These are phyloP conservation scores for Sherardia arvensis DNA, from an alignment of 257 asterid genomes.

Conservation along the genomic window DNA sequence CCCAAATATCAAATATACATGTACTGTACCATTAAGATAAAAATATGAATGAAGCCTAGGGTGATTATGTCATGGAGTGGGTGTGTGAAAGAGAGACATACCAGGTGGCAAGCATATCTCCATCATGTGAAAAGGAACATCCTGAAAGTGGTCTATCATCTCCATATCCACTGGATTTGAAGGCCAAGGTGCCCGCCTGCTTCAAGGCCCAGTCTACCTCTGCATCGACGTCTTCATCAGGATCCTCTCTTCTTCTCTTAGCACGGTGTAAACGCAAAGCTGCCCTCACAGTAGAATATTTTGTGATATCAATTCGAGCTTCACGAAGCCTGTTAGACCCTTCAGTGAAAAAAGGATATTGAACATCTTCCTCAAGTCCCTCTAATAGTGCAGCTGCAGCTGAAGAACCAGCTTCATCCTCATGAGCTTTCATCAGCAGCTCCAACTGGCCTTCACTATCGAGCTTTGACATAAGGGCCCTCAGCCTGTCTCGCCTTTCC, in stretches of 20 bases:
- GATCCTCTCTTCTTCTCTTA: conserved; percentile 78
- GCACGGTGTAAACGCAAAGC: conserved; percentile 59
- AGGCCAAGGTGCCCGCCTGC: conserved; percentile 56
- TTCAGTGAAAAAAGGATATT: conserved; percentile 86
- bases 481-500: conserved; percentile 91
- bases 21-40: background rate
- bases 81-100: conserved; percentile 18
- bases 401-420: conserved; percentile 66
- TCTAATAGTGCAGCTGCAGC: conserved; percentile 36
- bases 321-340: conserved; percentile 62
- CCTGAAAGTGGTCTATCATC: conserved; percentile 95
- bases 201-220: conserved; percentile 75
- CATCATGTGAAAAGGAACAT: conserved; percentile 76
- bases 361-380: conserved; percentile 58
- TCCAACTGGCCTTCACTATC: conserved; percentile 87
- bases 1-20: no score
- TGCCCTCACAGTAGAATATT: conserved; percentile 27
- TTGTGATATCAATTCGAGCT: conserved; percentile 65
- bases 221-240: conserved; percentile 95
- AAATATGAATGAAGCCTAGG: background rate
- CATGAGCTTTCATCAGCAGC: conserved; percentile 87
- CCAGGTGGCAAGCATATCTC: conserved; percentile 94
- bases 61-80: background rate
- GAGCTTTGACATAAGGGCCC: conserved; percentile 71
- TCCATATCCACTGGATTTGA: conserved; percentile 76